Conservation (phyloP, 2,329 filamentous ascomycete species). For the Colletotrichum kahawae region DNA sequence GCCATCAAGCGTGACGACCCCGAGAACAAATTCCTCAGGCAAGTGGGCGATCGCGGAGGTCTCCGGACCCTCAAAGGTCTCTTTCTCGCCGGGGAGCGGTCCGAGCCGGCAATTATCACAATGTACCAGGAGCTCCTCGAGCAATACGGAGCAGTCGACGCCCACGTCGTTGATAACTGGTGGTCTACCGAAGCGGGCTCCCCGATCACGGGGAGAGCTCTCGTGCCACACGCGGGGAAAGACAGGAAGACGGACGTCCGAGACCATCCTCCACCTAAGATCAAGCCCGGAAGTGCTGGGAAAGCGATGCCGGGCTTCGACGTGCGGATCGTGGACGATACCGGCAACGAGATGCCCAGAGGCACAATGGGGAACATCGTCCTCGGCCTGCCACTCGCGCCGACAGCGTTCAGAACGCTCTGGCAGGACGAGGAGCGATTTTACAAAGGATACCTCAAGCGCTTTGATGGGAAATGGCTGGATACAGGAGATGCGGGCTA, state of each 20-base stretch:
- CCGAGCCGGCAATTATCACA: slow-evolving; percentile 83
- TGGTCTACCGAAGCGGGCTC: slow-evolving; percentile 66
- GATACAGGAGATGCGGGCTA: slow-evolving; percentile 92
- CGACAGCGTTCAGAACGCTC: slow-evolving; percentile 83
- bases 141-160: slow-evolving; percentile 68
- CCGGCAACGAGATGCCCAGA: slow-evolving; percentile 71
- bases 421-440: slow-evolving; percentile 89
- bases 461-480: slow-evolving; percentile 82
- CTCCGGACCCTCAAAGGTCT: slow-evolving; percentile 75
- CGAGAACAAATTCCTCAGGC: slow-evolving; percentile 68
- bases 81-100: slow-evolving; percentile 88
- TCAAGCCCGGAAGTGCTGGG: slow-evolving; percentile 86
- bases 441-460: slow-evolving; percentile 81
- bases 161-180: slow-evolving; percentile 65
- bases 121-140: slow-evolving; percentile 79
- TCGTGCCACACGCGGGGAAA: slow-evolving; percentile 62
- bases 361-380: slow-evolving; percentile 93
- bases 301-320: slow-evolving; percentile 94
- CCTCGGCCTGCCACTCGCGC: slow-evolving; percentile 79
- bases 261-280: slow-evolving; percentile 49
- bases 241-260: slow-evolving; percentile 51
- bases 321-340: slow-evolving; percentile 82
- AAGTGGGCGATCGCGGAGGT: slow-evolving; percentile 70
- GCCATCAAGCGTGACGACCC: slow-evolving; percentile 89
- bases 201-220: slow-evolving; percentile 61